Evolutionary conservation across 306 rosid species (phyloP).

Genomic region (Clitoria ternatea): DNA sequence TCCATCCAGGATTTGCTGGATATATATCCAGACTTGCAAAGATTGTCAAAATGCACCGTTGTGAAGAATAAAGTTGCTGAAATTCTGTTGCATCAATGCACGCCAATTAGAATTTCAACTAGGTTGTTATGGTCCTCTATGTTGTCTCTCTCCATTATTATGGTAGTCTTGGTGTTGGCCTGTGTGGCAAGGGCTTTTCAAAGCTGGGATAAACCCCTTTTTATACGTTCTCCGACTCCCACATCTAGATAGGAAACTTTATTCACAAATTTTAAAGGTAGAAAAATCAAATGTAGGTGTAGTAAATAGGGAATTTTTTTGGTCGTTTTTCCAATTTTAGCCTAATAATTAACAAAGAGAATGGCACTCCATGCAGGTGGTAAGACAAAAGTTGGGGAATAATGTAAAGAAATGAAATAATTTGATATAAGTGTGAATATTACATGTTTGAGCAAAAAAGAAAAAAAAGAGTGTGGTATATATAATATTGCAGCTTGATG

Average conservation of each 20-base stretch:
- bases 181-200: conserved; percentile 44
- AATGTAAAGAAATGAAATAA: conserved; percentile 17
- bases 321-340: background rate
- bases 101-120: conserved; percentile 36
- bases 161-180: conserved; percentile 42
- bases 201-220: conserved; percentile 32
- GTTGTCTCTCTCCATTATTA: conserved; percentile 53
- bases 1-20: conserved; percentile 52
- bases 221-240: conserved; percentile 22
- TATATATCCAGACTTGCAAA: conserved; percentile 58
- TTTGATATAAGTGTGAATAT: conserved; percentile 15
- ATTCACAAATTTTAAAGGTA: background rate
- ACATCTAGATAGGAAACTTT: conserved; percentile 3
- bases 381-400: conserved; percentile 39
- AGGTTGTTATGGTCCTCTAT: conserved; percentile 48
- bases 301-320: background rate
- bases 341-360: background rate
- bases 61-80: conserved; percentile 44
- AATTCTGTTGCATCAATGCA: conserved; percentile 60
- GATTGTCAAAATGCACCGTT: conserved; percentile 46
- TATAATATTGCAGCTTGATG: background rate
- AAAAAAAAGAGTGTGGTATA: background rate
- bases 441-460: background rate
- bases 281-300: background rate
- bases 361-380: conserved; percentile 30